Percentiles rank a stretch among this genome's conserved stretches.
Conservation (phyloP, 2,329 filamentous ascomycete genomes). For the Cladobotryum mycophilum region DNA sequence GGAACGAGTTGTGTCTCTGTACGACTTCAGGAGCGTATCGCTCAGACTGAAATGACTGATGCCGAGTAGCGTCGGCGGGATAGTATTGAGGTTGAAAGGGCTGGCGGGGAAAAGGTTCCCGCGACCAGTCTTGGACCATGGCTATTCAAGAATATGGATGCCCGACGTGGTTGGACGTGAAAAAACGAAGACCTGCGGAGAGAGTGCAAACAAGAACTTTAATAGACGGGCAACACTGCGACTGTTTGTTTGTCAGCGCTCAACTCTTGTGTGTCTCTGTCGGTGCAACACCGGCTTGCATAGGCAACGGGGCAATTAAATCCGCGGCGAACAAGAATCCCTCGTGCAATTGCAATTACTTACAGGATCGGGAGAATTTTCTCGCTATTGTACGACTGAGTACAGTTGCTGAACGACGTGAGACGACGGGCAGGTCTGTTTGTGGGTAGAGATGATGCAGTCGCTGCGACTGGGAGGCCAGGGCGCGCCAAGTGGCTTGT, state of each 20-base stretch:
- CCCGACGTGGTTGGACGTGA: not conserved
- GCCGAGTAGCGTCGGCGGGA: slow-evolving; percentile 20
- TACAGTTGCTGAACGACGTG: not conserved
- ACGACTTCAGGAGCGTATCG: slow-evolving; percentile 23
- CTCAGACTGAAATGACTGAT: slow-evolving; percentile 24
- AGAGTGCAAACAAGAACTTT: not conserved
- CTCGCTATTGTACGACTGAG: slow-evolving; percentile 1
- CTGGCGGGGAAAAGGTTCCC: slow-evolving; percentile 33
- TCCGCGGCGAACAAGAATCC: not conserved
- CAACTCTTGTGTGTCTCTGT: not conserved
- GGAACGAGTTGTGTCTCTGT: slow-evolving; percentile 26
- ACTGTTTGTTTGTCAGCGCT: not conserved
- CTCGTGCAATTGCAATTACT: not conserved
- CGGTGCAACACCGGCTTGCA: slow-evolving; percentile 9
- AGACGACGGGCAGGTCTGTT: slow-evolving; percentile 1
- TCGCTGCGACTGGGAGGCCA: not conserved
- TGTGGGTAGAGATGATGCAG: not conserved
- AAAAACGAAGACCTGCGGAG: not conserved
- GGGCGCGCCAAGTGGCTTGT: slow-evolving; percentile 2
- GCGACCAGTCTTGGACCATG: slow-evolving; percentile 38
- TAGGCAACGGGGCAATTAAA: not conserved
- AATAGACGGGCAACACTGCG: not conserved
- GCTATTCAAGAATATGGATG: not conserved
- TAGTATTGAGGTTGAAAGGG: slow-evolving; percentile 21
- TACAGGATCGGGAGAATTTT: slow-evolving; percentile 4